Conservation (phyloP, 306 rosid species). For the Vigna angularis region DNA sequence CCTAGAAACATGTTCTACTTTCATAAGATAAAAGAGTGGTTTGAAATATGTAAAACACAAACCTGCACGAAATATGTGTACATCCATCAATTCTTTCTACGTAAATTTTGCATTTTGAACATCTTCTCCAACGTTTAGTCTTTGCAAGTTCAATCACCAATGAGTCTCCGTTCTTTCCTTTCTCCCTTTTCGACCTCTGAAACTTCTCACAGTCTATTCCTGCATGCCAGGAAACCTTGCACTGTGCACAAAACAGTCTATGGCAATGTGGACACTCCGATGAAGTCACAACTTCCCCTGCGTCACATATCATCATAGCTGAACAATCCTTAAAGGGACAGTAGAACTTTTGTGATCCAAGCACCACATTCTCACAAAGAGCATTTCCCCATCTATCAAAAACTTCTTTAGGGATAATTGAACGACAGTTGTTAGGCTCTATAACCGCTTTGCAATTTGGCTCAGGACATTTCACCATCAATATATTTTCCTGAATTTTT, state of each 20-base stretch:
- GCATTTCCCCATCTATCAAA: slow-evolving; percentile 69
- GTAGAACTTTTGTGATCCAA: slow-evolving; percentile 50
- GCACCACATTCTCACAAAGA: slow-evolving; percentile 53
- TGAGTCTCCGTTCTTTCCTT: not conserved
- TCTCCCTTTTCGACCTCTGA: slow-evolving; percentile 40
- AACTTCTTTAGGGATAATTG: slow-evolving; percentile 54
- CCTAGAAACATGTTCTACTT: too few species aligned
- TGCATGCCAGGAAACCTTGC: slow-evolving; percentile 67
- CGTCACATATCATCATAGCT: slow-evolving; percentile 57
- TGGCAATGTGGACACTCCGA: slow-evolving; percentile 64
- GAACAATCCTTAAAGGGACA: slow-evolving; percentile 72
- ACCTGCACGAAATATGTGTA: slow-evolving; percentile 41
- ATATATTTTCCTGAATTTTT: slow-evolving; percentile 57
- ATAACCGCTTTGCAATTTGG: slow-evolving; percentile 53
- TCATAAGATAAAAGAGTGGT: too few species aligned
- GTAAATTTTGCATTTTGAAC: slow-evolving; percentile 55
- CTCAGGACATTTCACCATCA: slow-evolving; percentile 61
- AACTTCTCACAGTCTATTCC: slow-evolving; percentile 57
- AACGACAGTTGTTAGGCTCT: slow-evolving; percentile 52
- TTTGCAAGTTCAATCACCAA: slow-evolving; percentile 58
- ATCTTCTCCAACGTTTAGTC: slow-evolving; percentile 58
- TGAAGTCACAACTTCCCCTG: slow-evolving; percentile 43
- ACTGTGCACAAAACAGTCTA: slow-evolving; percentile 70
- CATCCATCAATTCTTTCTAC: slow-evolving; percentile 63
- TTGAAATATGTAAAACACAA: too few species aligned